A percentile compares a stretch with the other conserved stretches of the same genome.
Conservation (phyloP, 208 protist species). For the Zelonia costaricensis region DNA sequence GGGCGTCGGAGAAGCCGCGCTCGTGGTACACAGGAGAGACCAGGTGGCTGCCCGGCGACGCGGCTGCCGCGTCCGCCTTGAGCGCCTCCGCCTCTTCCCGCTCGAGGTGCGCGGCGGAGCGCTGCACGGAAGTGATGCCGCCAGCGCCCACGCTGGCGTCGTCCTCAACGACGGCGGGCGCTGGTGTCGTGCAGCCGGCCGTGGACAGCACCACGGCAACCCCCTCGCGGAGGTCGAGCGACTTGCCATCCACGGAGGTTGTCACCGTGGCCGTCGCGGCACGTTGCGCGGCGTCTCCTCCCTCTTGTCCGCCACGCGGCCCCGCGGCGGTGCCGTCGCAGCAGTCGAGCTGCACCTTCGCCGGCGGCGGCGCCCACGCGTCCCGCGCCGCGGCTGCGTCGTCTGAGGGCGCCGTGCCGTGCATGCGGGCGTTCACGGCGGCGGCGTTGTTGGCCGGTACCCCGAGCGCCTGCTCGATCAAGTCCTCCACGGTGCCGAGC, state of each 20-base stretch:
- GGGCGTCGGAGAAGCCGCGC: not conserved
- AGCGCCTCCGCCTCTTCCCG: slow-evolving; percentile 7
- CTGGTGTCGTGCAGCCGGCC: too few relatives aligned
- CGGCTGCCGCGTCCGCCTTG: not conserved
- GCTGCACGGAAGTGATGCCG: too few relatives aligned
- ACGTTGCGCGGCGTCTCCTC: too few relatives aligned
- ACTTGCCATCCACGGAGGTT: too few relatives aligned
- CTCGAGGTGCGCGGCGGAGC: not conserved
- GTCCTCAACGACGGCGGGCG: too few relatives aligned
- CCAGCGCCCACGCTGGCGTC: too few relatives aligned
- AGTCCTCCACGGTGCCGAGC: slow-evolving; percentile 74
- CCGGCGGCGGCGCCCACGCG: not conserved
- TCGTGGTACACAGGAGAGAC: not conserved
- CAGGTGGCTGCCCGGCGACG: not conserved
- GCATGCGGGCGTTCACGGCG: slow-evolving; percentile 18
- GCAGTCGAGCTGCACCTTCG: slow-evolving; percentile 12
- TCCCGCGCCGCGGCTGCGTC: not conserved
- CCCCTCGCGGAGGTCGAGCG: too few relatives aligned
- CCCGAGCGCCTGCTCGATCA: slow-evolving; percentile 47
- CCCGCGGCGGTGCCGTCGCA: too few relatives aligned
- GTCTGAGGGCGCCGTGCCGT: too few relatives aligned
- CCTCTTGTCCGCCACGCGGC: too few relatives aligned
- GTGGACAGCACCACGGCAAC: too few relatives aligned
- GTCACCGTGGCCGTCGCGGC: too few relatives aligned
- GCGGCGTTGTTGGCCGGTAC: slow-evolving; percentile 17